phyloP scores from a whole-genome alignment of 345 rosid species.

The Cochlearia excelsa region DNA sequence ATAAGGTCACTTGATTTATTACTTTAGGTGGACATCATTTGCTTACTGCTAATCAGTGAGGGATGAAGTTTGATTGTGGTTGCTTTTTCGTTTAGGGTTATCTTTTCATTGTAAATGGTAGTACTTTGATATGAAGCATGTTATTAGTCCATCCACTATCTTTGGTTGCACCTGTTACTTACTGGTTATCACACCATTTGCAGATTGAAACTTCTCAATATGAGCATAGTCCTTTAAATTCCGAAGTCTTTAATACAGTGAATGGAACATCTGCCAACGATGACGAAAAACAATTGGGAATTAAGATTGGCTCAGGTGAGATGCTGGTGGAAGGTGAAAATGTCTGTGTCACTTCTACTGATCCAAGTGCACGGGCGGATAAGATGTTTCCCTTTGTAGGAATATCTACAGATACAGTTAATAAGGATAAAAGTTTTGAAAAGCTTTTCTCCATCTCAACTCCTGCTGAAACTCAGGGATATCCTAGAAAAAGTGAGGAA shows the following conservation, averaged over 20 bases:
- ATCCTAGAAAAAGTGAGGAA: slow-evolving; percentile 40
- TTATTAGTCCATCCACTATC: background rate
- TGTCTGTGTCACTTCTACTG: slow-evolving; percentile 32
- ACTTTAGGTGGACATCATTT: slow-evolving; percentile 3
- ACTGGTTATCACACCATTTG: slow-evolving; percentile 31
- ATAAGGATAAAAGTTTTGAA: slow-evolving; percentile 32
- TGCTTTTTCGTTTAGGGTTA: background rate
- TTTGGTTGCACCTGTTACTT: slow-evolving; percentile 11
- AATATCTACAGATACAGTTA: slow-evolving; percentile 36
- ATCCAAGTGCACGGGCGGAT: slow-evolving; percentile 33
- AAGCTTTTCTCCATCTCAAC: slow-evolving; percentile 44
- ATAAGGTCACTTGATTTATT: slow-evolving; percentile 7
- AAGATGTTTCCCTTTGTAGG: slow-evolving; percentile 42
- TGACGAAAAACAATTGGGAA: slow-evolving; percentile 40
- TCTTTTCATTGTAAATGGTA: background rate
- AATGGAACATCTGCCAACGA: slow-evolving; percentile 41
- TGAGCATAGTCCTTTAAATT: slow-evolving; percentile 44
- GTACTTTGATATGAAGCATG: slow-evolving; percentile 6
- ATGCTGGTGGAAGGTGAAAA: slow-evolving; percentile 37
- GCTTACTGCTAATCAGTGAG: slow-evolving; percentile 9
- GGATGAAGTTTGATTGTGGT: slow-evolving; percentile 24
- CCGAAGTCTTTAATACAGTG: slow-evolving; percentile 38
- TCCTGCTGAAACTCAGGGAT: slow-evolving; percentile 38
- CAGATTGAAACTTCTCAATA: slow-evolving; percentile 52
- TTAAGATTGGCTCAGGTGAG: slow-evolving; percentile 37